These are phyloP conservation scores for Tuber brumale DNA, from an alignment of 495 filamentous ascomycete species.

Conservation along the genomic window DNA sequence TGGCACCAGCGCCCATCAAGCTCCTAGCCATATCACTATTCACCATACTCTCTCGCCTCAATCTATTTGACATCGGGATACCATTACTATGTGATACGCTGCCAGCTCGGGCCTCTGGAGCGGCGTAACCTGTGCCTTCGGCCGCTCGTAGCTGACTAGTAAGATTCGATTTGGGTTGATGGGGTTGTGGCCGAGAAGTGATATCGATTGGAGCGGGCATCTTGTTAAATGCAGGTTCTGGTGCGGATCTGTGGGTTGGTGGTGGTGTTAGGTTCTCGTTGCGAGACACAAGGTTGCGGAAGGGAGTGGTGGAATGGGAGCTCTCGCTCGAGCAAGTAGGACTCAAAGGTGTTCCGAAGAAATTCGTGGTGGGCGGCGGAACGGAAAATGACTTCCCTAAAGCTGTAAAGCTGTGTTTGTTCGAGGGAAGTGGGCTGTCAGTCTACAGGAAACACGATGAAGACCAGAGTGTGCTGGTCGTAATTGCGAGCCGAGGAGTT, in stretches of 20 bases:
- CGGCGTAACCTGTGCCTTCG: constrained; percentile 33
- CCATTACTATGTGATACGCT: constrained; percentile 41
- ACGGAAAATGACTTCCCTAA: constrained; percentile 32
- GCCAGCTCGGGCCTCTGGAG: constrained; percentile 28
- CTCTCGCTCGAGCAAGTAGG: constrained; percentile 40
- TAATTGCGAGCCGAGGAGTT: constrained; percentile 12
- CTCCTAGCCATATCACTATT: constrained; percentile 60
- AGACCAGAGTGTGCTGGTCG: constrained; percentile 9
- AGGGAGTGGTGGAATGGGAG: constrained; percentile 27
- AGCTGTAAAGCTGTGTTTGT: constrained; percentile 17
- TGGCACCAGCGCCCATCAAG: constrained; percentile 77
- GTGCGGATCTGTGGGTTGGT: constrained; percentile 31
- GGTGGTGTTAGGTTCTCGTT: constrained; percentile 31
- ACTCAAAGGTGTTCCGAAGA: constrained; percentile 39
- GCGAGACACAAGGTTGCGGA: constrained; percentile 17
- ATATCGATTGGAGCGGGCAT: constrained; percentile 42
- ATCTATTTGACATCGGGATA: constrained; percentile 38
- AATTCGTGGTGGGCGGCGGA: constrained; percentile 39
- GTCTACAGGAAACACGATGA: constrained; percentile 9
- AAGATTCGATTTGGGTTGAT: constrained; percentile 38
- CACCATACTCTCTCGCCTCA: constrained; percentile 64
- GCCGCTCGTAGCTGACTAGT: constrained; percentile 39
- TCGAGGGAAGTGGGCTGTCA: background rate
- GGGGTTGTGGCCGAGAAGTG: constrained; percentile 31
- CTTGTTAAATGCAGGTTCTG: constrained; percentile 28